A percentile compares a stretch with the other conserved stretches of the same genome.
Conservation (phyloP, 257 asterid species). For the Penstemon barbatus region DNA sequence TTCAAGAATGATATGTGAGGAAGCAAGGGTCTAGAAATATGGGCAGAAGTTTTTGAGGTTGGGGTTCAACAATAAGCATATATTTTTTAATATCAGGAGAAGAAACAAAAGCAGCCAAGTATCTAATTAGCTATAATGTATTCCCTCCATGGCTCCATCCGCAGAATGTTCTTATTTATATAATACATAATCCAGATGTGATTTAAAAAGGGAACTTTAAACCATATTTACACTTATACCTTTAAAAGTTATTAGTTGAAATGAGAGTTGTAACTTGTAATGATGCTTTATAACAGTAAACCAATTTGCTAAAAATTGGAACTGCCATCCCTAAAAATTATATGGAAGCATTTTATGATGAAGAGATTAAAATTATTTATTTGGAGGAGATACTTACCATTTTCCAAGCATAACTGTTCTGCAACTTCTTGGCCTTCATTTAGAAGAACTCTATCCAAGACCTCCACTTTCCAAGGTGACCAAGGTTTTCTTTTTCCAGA, state of each 20-base stretch:
- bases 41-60: conserved; percentile 11
- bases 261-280: too few species aligned
- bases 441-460: conserved; percentile 80
- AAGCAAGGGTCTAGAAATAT: not conserved
- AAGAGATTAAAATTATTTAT: conserved; percentile 13
- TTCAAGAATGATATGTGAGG: not conserved
- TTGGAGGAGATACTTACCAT: conserved; percentile 54
- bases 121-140: conserved; percentile 2
- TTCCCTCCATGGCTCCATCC: not conserved
- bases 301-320: conserved; percentile 8
- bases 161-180: not conserved
- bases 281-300: not conserved
- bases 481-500: conserved; percentile 43
- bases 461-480: conserved; percentile 88
- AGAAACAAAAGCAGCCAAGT: conserved; percentile 16
- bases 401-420: conserved; percentile 75
- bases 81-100: not conserved
- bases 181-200: not conserved
- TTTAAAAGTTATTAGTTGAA: conserved; percentile 18
- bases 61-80: conserved; percentile 1
- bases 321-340: conserved; percentile 15
- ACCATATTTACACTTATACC: conserved; percentile 16
- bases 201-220: not conserved
- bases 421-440: conserved; percentile 85
- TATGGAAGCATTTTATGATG: conserved; percentile 8